Evolutionary conservation across 192 early-diverging fungal species (phyloP).

Genomic region (Backusella australiensis): DNA sequence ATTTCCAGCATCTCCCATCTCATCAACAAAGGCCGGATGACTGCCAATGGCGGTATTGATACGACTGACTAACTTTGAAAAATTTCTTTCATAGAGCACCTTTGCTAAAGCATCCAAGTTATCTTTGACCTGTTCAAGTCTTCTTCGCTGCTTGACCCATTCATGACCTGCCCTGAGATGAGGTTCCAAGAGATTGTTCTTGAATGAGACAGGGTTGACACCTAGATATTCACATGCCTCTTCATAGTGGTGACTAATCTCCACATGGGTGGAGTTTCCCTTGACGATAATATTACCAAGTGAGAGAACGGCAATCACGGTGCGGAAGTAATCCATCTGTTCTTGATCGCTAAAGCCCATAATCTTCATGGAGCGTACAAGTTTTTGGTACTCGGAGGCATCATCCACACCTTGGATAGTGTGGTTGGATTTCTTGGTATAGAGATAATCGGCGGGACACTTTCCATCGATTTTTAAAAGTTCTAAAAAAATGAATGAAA

Average conservation of each 20-base stretch:
- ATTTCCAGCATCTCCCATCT: conserved; percentile 35
- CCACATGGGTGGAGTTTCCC: conserved; percentile 67
- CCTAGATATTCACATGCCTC: conserved; percentile 94
- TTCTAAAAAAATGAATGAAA: neutral
- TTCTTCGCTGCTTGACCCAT: conserved; percentile 92
- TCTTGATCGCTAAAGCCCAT: conserved; percentile 80
- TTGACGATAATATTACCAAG: conserved; percentile 90
- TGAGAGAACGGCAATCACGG: conserved; percentile 85
- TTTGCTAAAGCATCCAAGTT: conserved; percentile 91
- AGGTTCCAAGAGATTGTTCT: conserved; percentile 82
- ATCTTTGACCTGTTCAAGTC: conserved; percentile 80
- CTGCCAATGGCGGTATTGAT: conserved; percentile 78
- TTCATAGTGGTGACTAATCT: conserved; percentile 66
- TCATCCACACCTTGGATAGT: conserved; percentile 96
- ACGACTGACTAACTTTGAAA: conserved; percentile 82
- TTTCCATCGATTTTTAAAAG: conserved; percentile 15
- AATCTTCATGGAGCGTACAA: conserved; percentile 81
- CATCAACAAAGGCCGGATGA: conserved; percentile 54
- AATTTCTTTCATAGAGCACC: conserved; percentile 94
- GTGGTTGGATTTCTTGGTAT: conserved; percentile 79
- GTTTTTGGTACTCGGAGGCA: conserved; percentile 69
- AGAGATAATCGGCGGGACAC: conserved; percentile 40
- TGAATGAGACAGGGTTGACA: conserved; percentile 83
- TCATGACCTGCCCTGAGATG: conserved; percentile 92
- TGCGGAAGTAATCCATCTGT: conserved; percentile 78